phyloP scores from a whole-genome alignment of 495 filamentous ascomycete species.

The Penicillium fimorum region DNA sequence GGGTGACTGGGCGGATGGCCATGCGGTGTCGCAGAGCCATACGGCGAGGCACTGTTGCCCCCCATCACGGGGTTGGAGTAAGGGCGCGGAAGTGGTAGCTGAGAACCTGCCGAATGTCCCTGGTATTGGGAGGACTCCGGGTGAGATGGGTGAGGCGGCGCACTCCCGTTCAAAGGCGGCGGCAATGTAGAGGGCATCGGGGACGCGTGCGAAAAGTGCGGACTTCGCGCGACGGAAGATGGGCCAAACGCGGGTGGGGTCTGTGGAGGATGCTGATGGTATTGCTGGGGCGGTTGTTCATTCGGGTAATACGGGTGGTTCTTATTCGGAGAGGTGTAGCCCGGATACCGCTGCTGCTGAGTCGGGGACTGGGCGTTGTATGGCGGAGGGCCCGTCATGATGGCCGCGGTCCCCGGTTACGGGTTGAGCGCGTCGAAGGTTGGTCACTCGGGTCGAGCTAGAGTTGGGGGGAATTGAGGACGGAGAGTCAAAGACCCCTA shows the following conservation, averaged over 20 bases:
- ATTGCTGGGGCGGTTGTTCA: slow-evolving; percentile 45
- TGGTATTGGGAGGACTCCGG: slow-evolving; percentile 47
- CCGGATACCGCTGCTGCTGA: slow-evolving; percentile 40
- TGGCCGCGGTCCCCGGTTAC: slow-evolving; percentile 39
- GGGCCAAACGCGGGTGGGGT: slow-evolving; percentile 53
- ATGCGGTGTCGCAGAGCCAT: slow-evolving; percentile 42
- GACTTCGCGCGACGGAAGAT: slow-evolving; percentile 54
- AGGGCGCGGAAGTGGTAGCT: slow-evolving; percentile 39
- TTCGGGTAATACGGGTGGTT: slow-evolving; percentile 53
- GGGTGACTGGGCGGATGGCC: slow-evolving; percentile 46
- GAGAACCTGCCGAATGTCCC: slow-evolving; percentile 37
- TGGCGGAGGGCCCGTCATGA: slow-evolving; percentile 51
- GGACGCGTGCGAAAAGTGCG: slow-evolving; percentile 52
- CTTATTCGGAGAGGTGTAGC: slow-evolving; percentile 49
- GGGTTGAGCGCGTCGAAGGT: slow-evolving; percentile 24
- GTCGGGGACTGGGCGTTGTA: slow-evolving; percentile 47
- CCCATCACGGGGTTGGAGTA: slow-evolving; percentile 44
- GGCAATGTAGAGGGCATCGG: slow-evolving; percentile 49
- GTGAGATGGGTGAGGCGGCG: slow-evolving; percentile 44
- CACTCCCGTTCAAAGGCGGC: slow-evolving; percentile 50
- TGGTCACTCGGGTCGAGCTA: slow-evolving; percentile 10
- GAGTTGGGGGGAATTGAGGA: slow-evolving; percentile 24
- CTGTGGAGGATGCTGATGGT: slow-evolving; percentile 53
- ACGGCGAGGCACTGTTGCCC: slow-evolving; percentile 42
- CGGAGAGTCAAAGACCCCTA: slow-evolving; percentile 8